Conservation (phyloP, 192 early-diverging fungal genomes). For the Chytriomyces hyalinus region DNA sequence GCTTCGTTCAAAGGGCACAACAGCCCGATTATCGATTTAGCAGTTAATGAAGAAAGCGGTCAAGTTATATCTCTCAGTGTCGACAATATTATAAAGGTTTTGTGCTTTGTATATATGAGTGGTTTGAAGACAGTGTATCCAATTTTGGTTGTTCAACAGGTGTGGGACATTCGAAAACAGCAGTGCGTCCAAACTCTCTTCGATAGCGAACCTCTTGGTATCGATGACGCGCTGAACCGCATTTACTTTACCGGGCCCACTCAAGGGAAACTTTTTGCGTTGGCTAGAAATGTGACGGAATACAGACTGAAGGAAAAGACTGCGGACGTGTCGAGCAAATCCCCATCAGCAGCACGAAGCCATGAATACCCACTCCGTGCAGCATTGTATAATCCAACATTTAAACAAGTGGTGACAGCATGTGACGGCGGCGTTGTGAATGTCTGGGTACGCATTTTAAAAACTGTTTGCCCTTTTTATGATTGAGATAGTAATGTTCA, state of each 20-base stretch:
- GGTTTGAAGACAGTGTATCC: not conserved
- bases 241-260: conserved; percentile 44
- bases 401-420: conserved; percentile 53
- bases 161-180: conserved; percentile 64
- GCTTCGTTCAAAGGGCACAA: conserved; percentile 54
- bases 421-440: conserved; percentile 56
- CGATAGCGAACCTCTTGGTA: conserved; percentile 28
- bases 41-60: conserved; percentile 47
- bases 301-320: conserved; percentile 47
- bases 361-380: conserved; percentile 53
- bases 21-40: conserved; percentile 53
- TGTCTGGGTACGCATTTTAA: conserved; percentile 56
- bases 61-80: conserved; percentile 54
- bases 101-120: not conserved
- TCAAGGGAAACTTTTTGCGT: conserved; percentile 41
- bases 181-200: conserved; percentile 55
- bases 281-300: conserved; percentile 32
- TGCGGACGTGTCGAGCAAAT: conserved; percentile 8
- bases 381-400: conserved; percentile 53
- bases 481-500: not conserved
- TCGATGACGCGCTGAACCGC: conserved; percentile 48
- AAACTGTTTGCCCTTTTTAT: not conserved
- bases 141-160: not conserved
- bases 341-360: conserved; percentile 15
- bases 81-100: conserved; percentile 53